These are phyloP conservation scores for Exutisphaerella laricina DNA, from an alignment of 2,329 filamentous ascomycete genomes.

Conservation along the genomic window DNA sequence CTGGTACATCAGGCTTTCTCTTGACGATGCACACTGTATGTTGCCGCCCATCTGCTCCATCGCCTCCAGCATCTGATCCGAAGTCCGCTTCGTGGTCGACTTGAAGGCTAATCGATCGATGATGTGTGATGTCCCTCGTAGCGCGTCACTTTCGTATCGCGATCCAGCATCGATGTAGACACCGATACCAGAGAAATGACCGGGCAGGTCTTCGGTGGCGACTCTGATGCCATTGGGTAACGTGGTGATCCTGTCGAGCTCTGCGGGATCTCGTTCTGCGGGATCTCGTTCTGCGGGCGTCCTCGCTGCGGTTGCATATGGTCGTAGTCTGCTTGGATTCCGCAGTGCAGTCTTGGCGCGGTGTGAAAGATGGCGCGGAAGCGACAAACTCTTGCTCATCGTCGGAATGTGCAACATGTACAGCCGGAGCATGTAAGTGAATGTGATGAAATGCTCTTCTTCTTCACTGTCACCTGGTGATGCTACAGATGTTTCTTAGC, in stretches of 20 bases:
- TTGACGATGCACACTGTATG: conserved; percentile 91
- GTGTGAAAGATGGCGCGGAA: conserved; percentile 26
- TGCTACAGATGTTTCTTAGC: too few species aligned
- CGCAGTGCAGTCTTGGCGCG: conserved; percentile 15
- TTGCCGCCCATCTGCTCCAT: conserved; percentile 89
- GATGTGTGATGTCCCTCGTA: conserved; percentile 91
- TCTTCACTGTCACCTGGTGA: too few species aligned
- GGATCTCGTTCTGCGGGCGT: conserved; percentile 10
- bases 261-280: conserved; percentile 63
- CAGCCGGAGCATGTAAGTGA: too few species aligned
- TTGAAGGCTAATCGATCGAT: conserved; percentile 96
- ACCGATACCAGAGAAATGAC: conserved; percentile 89
- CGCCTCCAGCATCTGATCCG: conserved; percentile 80
- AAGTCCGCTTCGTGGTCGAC: conserved; percentile 63
- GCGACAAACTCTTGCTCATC: conserved; percentile 29
- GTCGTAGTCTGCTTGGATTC: conserved; percentile 12
- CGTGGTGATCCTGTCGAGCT: conserved; percentile 81
- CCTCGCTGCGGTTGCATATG: conserved; percentile 27
- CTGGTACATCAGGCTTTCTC: conserved; percentile 98
- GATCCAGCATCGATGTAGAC: conserved; percentile 96
- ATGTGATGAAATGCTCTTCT: too few species aligned
- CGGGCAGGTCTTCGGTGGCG: conserved; percentile 88
- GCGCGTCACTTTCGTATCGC: conserved; percentile 77
- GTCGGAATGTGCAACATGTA: conserved; percentile 8
- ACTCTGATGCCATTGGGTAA: conserved; percentile 90